Conservation (phyloP, 345 rosid species). For the Citropsis articulata region DNA sequence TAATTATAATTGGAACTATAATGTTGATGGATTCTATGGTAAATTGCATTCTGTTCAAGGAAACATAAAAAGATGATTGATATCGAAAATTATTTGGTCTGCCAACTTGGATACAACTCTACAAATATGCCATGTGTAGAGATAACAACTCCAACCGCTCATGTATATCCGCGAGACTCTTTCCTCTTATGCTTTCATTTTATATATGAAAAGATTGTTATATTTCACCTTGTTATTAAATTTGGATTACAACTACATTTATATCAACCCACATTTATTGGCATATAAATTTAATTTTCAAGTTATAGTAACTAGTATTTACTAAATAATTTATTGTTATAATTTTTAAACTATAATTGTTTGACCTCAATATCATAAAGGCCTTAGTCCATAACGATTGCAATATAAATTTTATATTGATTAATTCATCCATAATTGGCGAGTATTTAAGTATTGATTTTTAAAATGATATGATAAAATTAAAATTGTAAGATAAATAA, state of each 20-base stretch:
- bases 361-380: accelerated
- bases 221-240: not conserved
- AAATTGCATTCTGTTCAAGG: not conserved
- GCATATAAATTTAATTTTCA: too few relatives aligned
- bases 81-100: not conserved
- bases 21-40: not conserved
- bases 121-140: constrained; percentile 17
- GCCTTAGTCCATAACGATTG: too few relatives aligned
- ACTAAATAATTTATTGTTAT: too few relatives aligned
- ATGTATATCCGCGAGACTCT: constrained; percentile 15
- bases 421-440: too few relatives aligned
- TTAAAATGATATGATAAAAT: too few relatives aligned
- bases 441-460: too few relatives aligned
- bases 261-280: too few relatives aligned
- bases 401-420: too few relatives aligned
- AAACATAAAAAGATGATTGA: not conserved
- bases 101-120: not conserved
- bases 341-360: too few relatives aligned
- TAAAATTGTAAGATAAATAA: too few relatives aligned
- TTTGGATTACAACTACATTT: too few relatives aligned
- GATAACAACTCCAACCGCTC: not conserved
- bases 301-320: accelerated
- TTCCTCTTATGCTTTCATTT: not conserved
- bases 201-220: too few relatives aligned
- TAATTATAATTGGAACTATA: not conserved